Evolutionary conservation across 768 basidiomycete species (phyloP).

Genomic region (Boletus sensibilis): DNA sequence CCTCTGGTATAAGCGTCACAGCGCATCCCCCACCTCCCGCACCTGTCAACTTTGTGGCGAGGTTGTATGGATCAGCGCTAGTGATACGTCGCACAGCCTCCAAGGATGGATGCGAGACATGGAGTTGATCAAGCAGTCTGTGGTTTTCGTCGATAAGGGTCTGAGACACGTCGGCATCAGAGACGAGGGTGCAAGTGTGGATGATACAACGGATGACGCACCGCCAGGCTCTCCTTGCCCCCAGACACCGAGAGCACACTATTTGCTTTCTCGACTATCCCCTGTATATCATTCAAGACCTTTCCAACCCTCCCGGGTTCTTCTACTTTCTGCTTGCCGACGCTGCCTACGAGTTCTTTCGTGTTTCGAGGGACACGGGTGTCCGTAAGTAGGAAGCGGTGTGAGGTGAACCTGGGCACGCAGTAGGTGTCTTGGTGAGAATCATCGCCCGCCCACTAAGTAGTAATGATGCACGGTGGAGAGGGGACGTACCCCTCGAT

Average conservation of each 20-base stretch:
- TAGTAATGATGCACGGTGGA: background rate
- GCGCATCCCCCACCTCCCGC: conserved; percentile 99
- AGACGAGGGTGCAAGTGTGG: background rate
- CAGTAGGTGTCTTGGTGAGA: conserved; percentile 5
- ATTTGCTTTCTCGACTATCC: conserved; percentile 80
- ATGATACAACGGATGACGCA: conserved; percentile 39
- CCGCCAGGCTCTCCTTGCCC: conserved; percentile 40
- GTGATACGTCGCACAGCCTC: conserved; percentile 81
- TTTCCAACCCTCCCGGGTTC: conserved; percentile 85
- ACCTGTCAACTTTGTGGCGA: conserved; percentile 94
- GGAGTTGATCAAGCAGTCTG: conserved; percentile 73
- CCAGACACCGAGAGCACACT: conserved; percentile 62
- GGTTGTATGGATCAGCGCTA: conserved; percentile 54
- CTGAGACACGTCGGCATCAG: conserved; percentile 38
- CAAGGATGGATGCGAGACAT: conserved; percentile 87
- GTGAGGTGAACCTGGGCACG: conserved; percentile 74
- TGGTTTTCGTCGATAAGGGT: conserved; percentile 89
- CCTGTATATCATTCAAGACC: conserved; percentile 78
- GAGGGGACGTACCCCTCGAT: conserved; percentile 70
- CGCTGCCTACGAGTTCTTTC: conserved; percentile 90
- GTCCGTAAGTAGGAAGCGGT: conserved; percentile 89
- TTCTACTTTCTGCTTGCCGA: conserved; percentile 67
- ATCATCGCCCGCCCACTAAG: background rate
- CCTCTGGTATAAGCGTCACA: conserved; percentile 91
- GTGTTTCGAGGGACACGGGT: conserved; percentile 93